These are phyloP conservation scores for Acer saccharum DNA, from an alignment of 345 rosid genomes.

Conservation along the genomic window DNA sequence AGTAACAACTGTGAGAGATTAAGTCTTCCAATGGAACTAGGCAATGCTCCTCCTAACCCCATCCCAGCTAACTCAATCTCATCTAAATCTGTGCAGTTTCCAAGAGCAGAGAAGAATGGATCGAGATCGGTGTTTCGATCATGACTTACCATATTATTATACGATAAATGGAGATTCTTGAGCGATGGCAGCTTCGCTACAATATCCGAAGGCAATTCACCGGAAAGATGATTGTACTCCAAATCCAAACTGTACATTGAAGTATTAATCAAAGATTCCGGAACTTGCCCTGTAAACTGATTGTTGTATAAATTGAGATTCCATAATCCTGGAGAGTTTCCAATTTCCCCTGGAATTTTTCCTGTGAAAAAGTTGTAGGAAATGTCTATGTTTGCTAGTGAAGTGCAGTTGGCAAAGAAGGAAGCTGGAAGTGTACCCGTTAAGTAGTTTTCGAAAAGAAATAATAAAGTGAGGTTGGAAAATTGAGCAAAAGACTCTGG, in stretches of 20 bases:
- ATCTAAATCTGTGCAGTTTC: constrained; percentile 38
- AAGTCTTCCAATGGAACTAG: constrained; percentile 38
- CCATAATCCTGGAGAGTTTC: constrained; percentile 38
- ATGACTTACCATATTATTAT: constrained; percentile 47
- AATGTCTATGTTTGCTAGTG: constrained; percentile 41
- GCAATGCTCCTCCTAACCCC: constrained; percentile 53
- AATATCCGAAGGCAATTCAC: constrained; percentile 47
- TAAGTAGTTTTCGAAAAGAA: constrained; percentile 28
- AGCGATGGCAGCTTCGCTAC: constrained; percentile 30
- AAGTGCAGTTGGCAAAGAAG: constrained; percentile 51
- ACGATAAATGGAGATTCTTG: constrained; percentile 41
- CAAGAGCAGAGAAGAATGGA: constrained; percentile 45
- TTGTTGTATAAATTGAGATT: constrained; percentile 44
- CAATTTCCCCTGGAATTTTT: constrained; percentile 49
- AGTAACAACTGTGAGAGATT: constrained; percentile 22
- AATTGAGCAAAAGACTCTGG: constrained; percentile 40
- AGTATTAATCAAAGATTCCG: constrained; percentile 40
- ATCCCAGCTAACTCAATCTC: constrained; percentile 59
- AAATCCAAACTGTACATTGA: constrained; percentile 36
- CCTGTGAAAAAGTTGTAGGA: constrained; percentile 45
- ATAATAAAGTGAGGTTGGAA: constrained; percentile 28
- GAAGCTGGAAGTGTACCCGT: constrained; percentile 39
- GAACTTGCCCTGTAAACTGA: constrained; percentile 42
- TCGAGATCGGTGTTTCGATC: constrained; percentile 46
- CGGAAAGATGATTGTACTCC: constrained; percentile 42